These are phyloP conservation scores for Carex myosuroides DNA, from an alignment of 176 grass and related monocot species.

Conservation along the genomic window DNA sequence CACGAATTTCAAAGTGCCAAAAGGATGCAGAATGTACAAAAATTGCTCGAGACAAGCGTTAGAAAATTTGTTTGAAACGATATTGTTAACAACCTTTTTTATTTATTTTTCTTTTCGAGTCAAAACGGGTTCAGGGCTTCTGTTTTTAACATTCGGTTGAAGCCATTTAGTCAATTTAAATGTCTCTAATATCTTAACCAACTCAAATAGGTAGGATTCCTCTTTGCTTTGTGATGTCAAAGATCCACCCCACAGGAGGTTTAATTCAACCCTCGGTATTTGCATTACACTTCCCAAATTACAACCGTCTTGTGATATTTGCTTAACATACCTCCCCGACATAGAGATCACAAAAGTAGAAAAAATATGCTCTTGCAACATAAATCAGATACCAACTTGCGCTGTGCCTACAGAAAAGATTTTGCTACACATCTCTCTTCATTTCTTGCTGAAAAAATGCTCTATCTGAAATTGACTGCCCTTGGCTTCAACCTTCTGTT, in stretches of 20 bases:
- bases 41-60: neutral
- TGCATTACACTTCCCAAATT: neutral
- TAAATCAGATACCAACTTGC: neutral
- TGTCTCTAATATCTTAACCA: neutral
- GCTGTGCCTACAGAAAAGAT: neutral
- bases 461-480: conserved; percentile 62
- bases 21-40: too few species aligned
- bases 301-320: neutral
- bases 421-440: conserved; percentile 3
- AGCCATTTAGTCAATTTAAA: neutral
- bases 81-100: neutral
- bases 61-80: neutral
- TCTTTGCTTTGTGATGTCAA: neutral
- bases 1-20: too few species aligned
- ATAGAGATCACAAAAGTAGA: neutral
- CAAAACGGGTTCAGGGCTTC: neutral
- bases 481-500: conserved; percentile 46
- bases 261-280: neutral
- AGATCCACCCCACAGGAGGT: neutral
- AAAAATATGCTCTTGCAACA: neutral
- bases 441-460: conserved; percentile 73
- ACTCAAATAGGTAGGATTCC: neutral
- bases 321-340: neutral
- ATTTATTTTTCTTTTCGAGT: neutral
- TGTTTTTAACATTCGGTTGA: neutral